These are phyloP conservation scores for Aspergillus texensis DNA, from an alignment of 2,329 filamentous ascomycete species.

Conservation along the genomic window DNA sequence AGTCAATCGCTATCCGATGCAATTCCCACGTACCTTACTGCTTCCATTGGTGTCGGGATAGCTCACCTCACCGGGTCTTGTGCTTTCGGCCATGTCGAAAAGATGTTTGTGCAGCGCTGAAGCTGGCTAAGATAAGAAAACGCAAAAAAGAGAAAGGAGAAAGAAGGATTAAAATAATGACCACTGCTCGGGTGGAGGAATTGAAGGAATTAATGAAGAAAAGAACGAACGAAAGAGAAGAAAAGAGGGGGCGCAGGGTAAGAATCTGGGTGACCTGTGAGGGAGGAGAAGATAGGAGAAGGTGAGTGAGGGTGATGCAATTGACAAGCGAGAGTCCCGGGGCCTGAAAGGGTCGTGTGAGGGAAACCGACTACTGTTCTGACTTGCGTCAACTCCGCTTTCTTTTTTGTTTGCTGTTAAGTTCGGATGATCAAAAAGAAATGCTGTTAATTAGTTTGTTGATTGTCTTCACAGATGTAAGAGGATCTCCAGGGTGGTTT, in stretches of 20 bases:
- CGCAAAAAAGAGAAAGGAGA: constrained; percentile 4
- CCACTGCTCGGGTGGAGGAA: constrained; percentile 4
- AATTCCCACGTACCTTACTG: constrained; percentile 39
- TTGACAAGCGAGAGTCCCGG: constrained; percentile 20
- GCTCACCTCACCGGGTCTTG: constrained; percentile 36
- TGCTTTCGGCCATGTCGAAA: constrained; percentile 34
- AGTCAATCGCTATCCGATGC: background rate
- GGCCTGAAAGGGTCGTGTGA: constrained; percentile 19
- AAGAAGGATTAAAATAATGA: constrained; percentile 8
- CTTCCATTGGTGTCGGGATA: constrained; percentile 40
- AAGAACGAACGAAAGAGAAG: constrained; percentile 10
- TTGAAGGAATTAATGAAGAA: constrained; percentile 10
- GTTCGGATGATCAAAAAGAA: background rate
- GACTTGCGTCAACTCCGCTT: constrained; percentile 2
- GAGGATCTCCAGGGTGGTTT: background rate
- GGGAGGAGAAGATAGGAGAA: constrained; percentile 18
- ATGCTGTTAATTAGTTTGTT: background rate
- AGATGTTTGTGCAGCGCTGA: constrained; percentile 22
- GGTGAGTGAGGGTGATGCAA: constrained; percentile 21
- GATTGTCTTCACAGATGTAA: background rate
- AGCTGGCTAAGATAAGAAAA: constrained; percentile 17
- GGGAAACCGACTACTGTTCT: background rate
- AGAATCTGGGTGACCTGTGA: constrained; percentile 9
- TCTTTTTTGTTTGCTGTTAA: background rate
- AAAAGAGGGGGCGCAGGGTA: constrained; percentile 18